Percentiles rank a stretch among this genome's conserved stretches.
phyloP scores from a whole-genome alignment of 2,329 filamentous ascomycete genomes.

The Periconia digitata region DNA sequence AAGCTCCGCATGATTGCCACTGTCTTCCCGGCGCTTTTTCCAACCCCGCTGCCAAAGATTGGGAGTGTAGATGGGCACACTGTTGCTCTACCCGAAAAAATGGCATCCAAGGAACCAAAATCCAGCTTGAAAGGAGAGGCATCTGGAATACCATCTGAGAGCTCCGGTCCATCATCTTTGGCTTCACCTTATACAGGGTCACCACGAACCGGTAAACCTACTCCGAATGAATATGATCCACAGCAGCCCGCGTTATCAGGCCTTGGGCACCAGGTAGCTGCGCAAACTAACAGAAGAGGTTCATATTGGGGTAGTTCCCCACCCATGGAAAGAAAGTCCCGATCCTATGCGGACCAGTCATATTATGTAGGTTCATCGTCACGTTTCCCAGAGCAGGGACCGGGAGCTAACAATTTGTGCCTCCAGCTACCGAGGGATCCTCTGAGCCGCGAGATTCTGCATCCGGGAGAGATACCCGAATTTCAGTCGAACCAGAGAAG shows the following conservation, averaged over 20 bases:
- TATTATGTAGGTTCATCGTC: conserved; percentile 37
- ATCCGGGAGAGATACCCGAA: conserved; percentile 31
- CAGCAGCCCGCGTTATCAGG: conserved; percentile 40
- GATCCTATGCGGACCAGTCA: conserved; percentile 32
- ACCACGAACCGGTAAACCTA: conserved; percentile 34
- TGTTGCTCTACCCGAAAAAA: conserved; percentile 27
- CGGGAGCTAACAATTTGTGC: conserved; percentile 17
- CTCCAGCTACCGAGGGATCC: conserved; percentile 29
- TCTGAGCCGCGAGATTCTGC: conserved; percentile 30
- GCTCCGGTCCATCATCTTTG: conserved; percentile 21
- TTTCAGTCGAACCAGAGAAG: conserved; percentile 32
- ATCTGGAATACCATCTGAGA: conserved; percentile 20
- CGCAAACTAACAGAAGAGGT: conserved; percentile 20
- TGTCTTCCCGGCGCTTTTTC: conserved; percentile 52
- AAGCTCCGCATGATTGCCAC: conserved; percentile 56
- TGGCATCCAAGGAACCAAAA: conserved; percentile 34
- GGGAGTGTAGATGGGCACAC: conserved; percentile 37
- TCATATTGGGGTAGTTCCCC: conserved; percentile 26
- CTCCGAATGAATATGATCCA: conserved; percentile 54
- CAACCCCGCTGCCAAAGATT: conserved; percentile 47
- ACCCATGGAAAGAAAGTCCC: conserved; percentile 27
- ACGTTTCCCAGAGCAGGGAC: conserved; percentile 4
- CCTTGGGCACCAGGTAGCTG: conserved; percentile 18
- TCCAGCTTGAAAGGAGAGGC: conserved; percentile 19
- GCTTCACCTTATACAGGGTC: conserved; percentile 30